Conservation (phyloP, 2,329 filamentous ascomycete genomes). For the Exserohilum rostratum region DNA sequence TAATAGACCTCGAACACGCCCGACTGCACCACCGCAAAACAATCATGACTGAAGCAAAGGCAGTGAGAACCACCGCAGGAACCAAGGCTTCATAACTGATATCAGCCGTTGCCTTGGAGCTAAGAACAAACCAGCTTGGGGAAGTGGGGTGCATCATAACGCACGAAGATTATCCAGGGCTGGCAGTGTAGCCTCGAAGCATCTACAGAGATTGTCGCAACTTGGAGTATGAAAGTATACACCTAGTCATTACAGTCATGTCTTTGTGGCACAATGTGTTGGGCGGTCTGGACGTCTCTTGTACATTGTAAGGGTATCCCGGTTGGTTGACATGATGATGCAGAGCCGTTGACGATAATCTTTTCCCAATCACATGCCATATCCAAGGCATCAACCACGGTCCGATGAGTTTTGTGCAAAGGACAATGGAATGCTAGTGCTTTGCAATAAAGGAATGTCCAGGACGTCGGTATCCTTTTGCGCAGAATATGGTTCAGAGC, state of each 20-base stretch:
- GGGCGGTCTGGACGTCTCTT: conserved; percentile 1
- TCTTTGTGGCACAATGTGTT: not conserved
- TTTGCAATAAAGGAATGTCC: not conserved
- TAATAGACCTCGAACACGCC: conserved; percentile 16
- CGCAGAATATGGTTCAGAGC: conserved; percentile 4
- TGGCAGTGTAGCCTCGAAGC: not conserved
- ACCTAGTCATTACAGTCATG: not conserved
- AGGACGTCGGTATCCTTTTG: not conserved
- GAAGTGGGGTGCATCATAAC: conserved; percentile 22
- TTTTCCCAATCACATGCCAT: not conserved
- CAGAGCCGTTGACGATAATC: not conserved
- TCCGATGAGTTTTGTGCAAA: not conserved
- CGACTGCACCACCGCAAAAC: conserved; percentile 38
- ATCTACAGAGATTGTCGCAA: not conserved
- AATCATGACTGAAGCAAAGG: conserved; percentile 31
- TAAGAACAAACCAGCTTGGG: conserved; percentile 34
- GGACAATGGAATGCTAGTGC: not conserved
- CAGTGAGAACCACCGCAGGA: conserved; percentile 32
- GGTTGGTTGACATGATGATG: conserved; percentile 13
- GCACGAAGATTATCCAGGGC: not conserved
- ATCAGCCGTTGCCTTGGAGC: conserved; percentile 26
- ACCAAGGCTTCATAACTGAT: conserved; percentile 33
- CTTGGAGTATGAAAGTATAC: not conserved
- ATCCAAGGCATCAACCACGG: not conserved
- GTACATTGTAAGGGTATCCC: not conserved